Base-by-base conservation (phyloP, 2,329 filamentous ascomycete species). In the Aspergillus amoenus region DNA sequence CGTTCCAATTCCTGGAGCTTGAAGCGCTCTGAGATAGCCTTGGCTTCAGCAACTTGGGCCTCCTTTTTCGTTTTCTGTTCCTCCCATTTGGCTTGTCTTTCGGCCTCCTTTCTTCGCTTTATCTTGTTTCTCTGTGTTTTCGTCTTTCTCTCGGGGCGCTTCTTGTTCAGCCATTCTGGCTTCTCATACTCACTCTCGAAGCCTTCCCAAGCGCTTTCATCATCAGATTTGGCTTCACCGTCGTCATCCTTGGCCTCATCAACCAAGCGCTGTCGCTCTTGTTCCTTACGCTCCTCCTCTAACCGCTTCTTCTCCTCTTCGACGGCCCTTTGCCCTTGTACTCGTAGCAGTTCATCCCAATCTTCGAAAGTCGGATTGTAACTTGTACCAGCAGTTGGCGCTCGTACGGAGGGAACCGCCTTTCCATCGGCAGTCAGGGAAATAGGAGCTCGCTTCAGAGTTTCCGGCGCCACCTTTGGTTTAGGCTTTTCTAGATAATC, bases 291-390 rank as follows among this genome's bases (percentile, higher is more conserved):
- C 58, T 87, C 85, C 43, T 84, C 84, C 39, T 80, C 82, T 5
- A 93, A 74, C 5, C 92, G 87, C 72, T 88, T 86, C 71, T 86
- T 84, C 76, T 97, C 93, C 0, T 87, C 84, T 61, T 88, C 89
- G 2, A 97, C 80, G 13, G 89, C 93, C 75, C 90, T 91, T 55
- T 87, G 83, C 45, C 91, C 89, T 74, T 95, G 91, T 42, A 84
- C 81, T 18, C 84, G 82, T 44, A 96, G 78, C 15, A 93, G 84
- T 8, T 84, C 82, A 66, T 93, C 88, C 82, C 95, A 99, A 61
- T 96, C 92, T 61, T 86, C 83, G 66, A 95, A 95, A 5, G 85
- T 79, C 0, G 94, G 94, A 72, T 99, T 99, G 79, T 99, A 99
- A 66, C 91, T 96, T 73, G 88, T 91, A 58, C 91, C 92, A 15